A percentile compares a stretch with the other conserved stretches of the same genome.
Conservation (phyloP, 768 basidiomycete genomes). For the Amanita phalloides region DNA sequence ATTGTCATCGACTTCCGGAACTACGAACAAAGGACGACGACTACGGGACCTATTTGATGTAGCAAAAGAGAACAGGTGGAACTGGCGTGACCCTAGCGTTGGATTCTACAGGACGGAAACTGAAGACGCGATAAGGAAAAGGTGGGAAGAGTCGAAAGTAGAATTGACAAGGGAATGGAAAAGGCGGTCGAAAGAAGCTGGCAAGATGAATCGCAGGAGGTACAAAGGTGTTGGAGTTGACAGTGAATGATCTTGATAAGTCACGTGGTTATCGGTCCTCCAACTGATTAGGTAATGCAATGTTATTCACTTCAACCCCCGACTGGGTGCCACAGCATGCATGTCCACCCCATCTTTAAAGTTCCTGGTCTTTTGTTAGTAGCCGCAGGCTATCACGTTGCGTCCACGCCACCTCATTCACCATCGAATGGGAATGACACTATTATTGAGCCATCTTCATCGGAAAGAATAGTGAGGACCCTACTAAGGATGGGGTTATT, state of each 20-base stretch:
- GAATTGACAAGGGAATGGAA: slow-evolving; percentile 73
- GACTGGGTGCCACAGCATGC: too few species aligned
- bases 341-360: not conserved
- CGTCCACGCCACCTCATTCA: slow-evolving; percentile 4
- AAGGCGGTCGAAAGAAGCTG: slow-evolving; percentile 63
- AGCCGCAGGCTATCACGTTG: slow-evolving; percentile 2
- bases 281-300: too few species aligned
- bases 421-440: not conserved
- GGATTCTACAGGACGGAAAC: slow-evolving; percentile 41
- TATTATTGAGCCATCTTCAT: not conserved
- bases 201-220: slow-evolving; percentile 49
- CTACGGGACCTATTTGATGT: slow-evolving; percentile 39
- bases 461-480: not conserved
- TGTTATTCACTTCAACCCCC: too few species aligned
- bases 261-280: too few species aligned
- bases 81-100: slow-evolving; percentile 29
- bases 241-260: slow-evolving; percentile 4
- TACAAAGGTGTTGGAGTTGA: slow-evolving; percentile 29
- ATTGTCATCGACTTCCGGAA: slow-evolving; percentile 9
- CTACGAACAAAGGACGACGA: slow-evolving; percentile 19
- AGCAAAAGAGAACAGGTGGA: slow-evolving; percentile 36
- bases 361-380: slow-evolving; percentile 4
- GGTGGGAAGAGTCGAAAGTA: slow-evolving; percentile 62
- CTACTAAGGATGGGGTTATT: not conserved
- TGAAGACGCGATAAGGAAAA: slow-evolving; percentile 49